These are phyloP conservation scores for Polygonum aviculare DNA, from an alignment of 148 eudicot species.

Conservation along the genomic window DNA sequence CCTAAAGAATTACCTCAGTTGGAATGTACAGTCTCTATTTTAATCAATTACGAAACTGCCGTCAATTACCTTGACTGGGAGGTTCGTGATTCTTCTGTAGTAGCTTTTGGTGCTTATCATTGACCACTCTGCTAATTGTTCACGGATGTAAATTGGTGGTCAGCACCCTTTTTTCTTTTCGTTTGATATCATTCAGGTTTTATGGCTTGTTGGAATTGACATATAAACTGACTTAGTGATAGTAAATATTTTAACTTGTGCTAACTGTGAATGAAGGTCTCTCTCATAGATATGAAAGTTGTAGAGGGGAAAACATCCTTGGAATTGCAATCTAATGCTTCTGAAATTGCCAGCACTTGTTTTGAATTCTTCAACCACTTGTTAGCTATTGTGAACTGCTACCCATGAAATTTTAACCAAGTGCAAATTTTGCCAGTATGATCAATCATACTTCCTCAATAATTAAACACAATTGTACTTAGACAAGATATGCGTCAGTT, in stretches of 20 bases:
- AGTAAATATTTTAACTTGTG: not conserved
- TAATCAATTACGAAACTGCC: slow-evolving; percentile 72
- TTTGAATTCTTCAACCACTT: not conserved
- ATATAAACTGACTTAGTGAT: not conserved
- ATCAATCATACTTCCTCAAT: not conserved
- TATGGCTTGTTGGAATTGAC: not conserved
- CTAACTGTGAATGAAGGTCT: not conserved
- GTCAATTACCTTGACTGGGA: slow-evolving; percentile 88
- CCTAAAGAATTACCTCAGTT: slow-evolving; percentile 84
- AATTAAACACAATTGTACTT: not conserved
- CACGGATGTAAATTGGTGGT: not conserved
- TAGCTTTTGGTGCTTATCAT: not conserved
- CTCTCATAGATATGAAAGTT: not conserved
- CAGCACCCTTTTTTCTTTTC: not conserved
- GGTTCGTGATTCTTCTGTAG: slow-evolving; percentile 30
- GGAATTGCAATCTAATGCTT: not conserved
- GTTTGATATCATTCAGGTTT: not conserved
- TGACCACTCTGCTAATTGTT: not conserved
- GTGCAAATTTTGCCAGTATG: not conserved
- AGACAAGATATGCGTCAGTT: not conserved
- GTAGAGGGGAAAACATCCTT: not conserved
- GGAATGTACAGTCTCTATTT: slow-evolving; percentile 91
- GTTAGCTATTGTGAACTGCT: not conserved
- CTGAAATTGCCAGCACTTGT: not conserved
- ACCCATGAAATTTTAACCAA: not conserved